Percentiles rank a stretch among this genome's conserved stretches.
Evolutionary conservation across 257 asterid genomes (phyloP).

Genomic region (Ilex asprella): DNA sequence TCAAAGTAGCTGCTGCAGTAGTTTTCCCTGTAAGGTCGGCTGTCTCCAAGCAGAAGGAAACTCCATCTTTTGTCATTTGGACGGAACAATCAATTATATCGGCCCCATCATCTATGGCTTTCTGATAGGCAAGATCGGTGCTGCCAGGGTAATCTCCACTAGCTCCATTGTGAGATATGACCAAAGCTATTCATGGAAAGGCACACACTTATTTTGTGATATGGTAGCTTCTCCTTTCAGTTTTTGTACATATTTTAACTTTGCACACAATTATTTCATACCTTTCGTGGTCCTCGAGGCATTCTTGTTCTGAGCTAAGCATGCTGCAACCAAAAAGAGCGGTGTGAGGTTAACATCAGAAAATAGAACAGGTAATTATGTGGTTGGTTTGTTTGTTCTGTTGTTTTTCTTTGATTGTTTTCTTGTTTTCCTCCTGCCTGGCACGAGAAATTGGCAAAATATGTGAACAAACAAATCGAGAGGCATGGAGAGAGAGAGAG

Average conservation of each 20-base stretch:
- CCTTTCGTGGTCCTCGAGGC: constrained; percentile 41
- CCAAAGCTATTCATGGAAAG: constrained; percentile 25
- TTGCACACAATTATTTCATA: constrained; percentile 19
- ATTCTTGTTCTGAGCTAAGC: constrained; percentile 37
- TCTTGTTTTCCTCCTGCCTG: not conserved
- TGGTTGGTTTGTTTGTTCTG: not conserved
- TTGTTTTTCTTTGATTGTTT: too few species aligned
- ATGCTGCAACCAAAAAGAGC: not conserved
- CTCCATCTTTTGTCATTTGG: constrained; percentile 82
- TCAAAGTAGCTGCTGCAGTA: constrained; percentile 48
- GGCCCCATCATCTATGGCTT: constrained; percentile 75
- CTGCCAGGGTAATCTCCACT: constrained; percentile 85
- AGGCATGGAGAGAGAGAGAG: not conserved
- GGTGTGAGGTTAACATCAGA: not conserved
- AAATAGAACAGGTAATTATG: not conserved
- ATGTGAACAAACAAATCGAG: too few species aligned
- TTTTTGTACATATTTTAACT: too few species aligned
- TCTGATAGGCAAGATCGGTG: constrained; percentile 76
- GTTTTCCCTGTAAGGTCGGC: constrained; percentile 70
- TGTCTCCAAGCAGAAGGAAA: constrained; percentile 70
- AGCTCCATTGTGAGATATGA: constrained; percentile 86
- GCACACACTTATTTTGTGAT: not conserved
- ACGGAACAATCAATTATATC: constrained; percentile 87
- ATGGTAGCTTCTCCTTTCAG: not conserved
- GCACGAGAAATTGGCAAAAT: not conserved